Percentiles rank a stretch among this genome's conserved stretches.
phyloP scores from a whole-genome alignment of 2,329 filamentous ascomycete genomes.

The Coleophoma crateriformis region DNA sequence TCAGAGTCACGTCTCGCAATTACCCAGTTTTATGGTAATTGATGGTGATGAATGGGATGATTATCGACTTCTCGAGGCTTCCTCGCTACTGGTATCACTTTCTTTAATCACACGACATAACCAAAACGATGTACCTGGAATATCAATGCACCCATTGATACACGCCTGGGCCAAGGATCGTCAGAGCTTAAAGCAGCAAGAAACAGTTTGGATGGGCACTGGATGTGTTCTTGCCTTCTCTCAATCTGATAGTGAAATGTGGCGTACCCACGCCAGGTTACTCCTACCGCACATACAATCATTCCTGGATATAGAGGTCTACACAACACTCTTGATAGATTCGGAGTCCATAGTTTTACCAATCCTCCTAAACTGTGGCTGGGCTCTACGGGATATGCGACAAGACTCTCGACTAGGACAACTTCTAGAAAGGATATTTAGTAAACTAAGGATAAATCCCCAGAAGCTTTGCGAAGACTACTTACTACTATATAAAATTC shows the following conservation, averaged over 20 bases:
- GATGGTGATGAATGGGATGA: neutral
- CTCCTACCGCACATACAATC: neutral
- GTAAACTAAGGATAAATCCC: neutral
- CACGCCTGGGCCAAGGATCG: conserved; percentile 10
- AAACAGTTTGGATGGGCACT: neutral
- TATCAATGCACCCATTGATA: conserved; percentile 12
- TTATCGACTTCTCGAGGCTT: conserved; percentile 1
- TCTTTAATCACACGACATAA: conserved; percentile 3
- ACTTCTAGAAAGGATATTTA: neutral
- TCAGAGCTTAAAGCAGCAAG: neutral
- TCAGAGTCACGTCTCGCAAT: conserved; percentile 1
- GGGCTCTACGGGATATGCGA: neutral
- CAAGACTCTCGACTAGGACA: neutral
- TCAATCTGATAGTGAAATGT: neutral
- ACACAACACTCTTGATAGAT: neutral
- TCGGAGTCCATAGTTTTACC: neutral
- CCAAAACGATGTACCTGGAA: neutral
- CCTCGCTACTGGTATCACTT: conserved; percentile 4
- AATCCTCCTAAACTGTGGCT: neutral
- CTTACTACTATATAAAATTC: neutral
- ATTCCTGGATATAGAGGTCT: neutral
- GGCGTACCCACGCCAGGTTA: neutral
- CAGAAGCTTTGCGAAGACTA: neutral
- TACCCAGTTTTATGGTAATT: neutral
- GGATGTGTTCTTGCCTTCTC: neutral